phyloP scores from a whole-genome alignment of 2,329 filamentous ascomycete species.

The Cladosporium sp. region DNA sequence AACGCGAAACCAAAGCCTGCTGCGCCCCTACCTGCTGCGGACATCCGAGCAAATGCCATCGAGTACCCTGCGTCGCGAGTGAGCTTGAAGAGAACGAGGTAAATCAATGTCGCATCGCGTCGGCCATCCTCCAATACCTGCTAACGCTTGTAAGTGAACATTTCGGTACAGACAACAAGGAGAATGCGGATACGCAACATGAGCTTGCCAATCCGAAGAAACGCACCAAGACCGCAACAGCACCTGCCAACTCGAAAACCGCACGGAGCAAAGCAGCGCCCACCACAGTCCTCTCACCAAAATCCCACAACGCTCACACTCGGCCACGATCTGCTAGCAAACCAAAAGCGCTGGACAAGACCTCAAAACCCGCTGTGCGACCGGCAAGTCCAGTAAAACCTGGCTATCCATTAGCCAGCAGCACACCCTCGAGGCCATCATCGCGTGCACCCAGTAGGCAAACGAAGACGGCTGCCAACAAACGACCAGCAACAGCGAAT shows the following conservation, averaged over 20 bases:
- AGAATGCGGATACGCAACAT: slow-evolving; percentile 57
- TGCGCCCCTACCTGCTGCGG: slow-evolving; percentile 11
- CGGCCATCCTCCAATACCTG: slow-evolving; percentile 16
- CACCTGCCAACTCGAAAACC: slow-evolving; percentile 30
- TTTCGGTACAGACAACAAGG: slow-evolving; percentile 62
- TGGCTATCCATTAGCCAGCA: slow-evolving; percentile 33
- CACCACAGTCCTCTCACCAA: slow-evolving; percentile 69
- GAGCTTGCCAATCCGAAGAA: slow-evolving; percentile 68
- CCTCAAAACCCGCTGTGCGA: slow-evolving; percentile 47
- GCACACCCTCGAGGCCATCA: slow-evolving; percentile 49
- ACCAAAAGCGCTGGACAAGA: slow-evolving; percentile 51
- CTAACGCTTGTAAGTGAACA: slow-evolving; percentile 52
- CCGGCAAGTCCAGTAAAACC: slow-evolving; percentile 52
- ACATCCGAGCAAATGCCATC: neutral
- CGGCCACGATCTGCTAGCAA: slow-evolving; percentile 54
- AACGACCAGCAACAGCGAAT: slow-evolving; percentile 32
- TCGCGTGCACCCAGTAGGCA: slow-evolving; percentile 60
- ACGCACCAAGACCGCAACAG: slow-evolving; percentile 35
- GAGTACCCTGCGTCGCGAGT: slow-evolving; percentile 13
- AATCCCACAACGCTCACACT: slow-evolving; percentile 74
- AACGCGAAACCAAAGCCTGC: slow-evolving; percentile 21
- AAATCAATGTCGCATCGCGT: too few species aligned
- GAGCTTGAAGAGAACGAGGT: slow-evolving; percentile 31
- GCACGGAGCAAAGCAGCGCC: slow-evolving; percentile 24
- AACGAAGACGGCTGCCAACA: slow-evolving; percentile 43